phyloP scores from a whole-genome alignment of 2,329 filamentous ascomycete genomes.

The Curvularia eragrostidis region DNA sequence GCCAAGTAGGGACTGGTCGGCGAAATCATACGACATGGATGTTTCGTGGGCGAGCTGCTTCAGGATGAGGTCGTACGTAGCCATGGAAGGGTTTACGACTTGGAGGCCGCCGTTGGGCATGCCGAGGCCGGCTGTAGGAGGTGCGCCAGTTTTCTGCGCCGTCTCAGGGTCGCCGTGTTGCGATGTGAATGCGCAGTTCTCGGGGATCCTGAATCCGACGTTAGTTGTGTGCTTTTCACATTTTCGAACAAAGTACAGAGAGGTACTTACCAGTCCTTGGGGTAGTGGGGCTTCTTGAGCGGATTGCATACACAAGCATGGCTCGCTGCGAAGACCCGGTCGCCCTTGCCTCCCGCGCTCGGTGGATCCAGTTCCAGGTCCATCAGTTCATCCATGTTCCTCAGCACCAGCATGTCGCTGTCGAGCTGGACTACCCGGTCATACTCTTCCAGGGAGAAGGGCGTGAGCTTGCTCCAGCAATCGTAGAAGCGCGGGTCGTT shows the following conservation, averaged over 20 bases:
- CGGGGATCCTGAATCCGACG: constrained; percentile 51
- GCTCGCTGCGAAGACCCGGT: constrained; percentile 78
- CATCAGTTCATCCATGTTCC: constrained; percentile 94
- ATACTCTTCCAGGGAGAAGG: constrained; percentile 79
- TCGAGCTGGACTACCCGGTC: constrained; percentile 82
- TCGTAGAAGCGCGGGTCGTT: constrained; percentile 87
- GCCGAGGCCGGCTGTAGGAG: constrained; percentile 58
- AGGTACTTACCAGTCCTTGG: constrained; percentile 67
- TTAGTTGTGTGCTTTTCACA: background rate
- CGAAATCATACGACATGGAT: constrained; percentile 63
- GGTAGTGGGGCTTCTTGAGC: constrained; percentile 78
- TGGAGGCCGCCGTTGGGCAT: constrained; percentile 68
- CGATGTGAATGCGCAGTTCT: constrained; percentile 67
- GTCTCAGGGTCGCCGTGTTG: constrained; percentile 60
- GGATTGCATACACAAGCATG: constrained; percentile 91
- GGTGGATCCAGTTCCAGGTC: constrained; percentile 73
- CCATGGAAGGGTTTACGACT: constrained; percentile 65
- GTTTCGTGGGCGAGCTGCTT: constrained; percentile 55
- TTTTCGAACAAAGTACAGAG: background rate
- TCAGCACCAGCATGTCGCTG: constrained; percentile 82
- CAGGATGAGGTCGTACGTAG: constrained; percentile 60
- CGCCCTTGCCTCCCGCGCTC: constrained; percentile 59
- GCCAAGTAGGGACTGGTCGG: constrained; percentile 65
- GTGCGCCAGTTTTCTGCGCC: constrained; percentile 61
- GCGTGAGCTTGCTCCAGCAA: constrained; percentile 85